Percentiles rank a stretch among this genome's conserved stretches.
Evolutionary conservation across 1,139 yeast genomes (phyloP).

Genomic region (Suhomyces bribrorum): DNA sequence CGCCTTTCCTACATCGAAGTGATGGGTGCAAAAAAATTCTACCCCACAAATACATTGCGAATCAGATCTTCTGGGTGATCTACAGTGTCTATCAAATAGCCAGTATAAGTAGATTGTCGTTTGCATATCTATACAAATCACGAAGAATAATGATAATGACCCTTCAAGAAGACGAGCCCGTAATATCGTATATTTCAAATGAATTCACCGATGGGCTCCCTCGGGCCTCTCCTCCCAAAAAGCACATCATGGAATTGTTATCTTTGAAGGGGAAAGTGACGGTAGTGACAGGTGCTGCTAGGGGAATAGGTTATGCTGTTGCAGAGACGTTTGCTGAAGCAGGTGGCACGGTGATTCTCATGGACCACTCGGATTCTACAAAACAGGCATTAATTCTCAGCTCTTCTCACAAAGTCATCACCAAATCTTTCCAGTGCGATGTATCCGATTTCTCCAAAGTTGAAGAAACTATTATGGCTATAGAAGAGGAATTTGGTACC

Average conservation of each 20-base stretch:
- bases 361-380: conserved; percentile 1
- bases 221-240: conserved; percentile 13
- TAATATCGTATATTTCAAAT: conserved; percentile 29
- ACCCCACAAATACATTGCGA: neutral
- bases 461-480: neutral
- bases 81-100: neutral
- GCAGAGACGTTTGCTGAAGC: conserved; percentile 44
- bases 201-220: conserved; percentile 23
- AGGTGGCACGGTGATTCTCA: conserved; percentile 27
- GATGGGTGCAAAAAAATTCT: neutral
- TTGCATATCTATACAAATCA: too few relatives aligned
- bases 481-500: conserved; percentile 7
- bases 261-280: conserved; percentile 40
- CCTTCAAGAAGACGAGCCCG: conserved; percentile 16
- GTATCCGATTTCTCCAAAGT: conserved; percentile 6
- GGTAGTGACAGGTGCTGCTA: conserved; percentile 42
- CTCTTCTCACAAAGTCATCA: conserved; percentile 6
- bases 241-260: conserved; percentile 17
- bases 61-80: neutral
- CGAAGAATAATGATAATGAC: conserved; percentile 1
- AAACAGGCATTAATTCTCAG: conserved; percentile 1
- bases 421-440: conserved; percentile 8
- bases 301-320: conserved; percentile 44
- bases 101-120: neutral
- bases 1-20: neutral